Evolutionary conservation across 441 rosid genomes (phyloP), one percentile per base, ranked within the genome.

Genomic region (Euphorbia schlechtendalii): DNA sequence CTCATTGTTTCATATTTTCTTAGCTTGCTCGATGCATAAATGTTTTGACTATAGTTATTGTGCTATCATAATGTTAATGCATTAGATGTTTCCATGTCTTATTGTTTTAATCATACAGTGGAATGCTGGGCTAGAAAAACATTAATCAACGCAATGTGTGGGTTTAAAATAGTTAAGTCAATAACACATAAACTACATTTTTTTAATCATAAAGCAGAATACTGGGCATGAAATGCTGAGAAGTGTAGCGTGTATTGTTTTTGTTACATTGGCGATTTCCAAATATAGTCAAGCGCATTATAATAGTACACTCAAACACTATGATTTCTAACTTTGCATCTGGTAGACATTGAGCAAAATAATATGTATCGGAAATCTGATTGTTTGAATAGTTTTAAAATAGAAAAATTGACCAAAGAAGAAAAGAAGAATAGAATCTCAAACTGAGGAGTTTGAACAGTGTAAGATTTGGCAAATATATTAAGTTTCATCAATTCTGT

Each of bases 11-110:
- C 25, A 36, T 60, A 61, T 59, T 60, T 52, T 14, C 25, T 36
- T n/a, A 18, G 22, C 45, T 63, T 56, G 25, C 54, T 54, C 24
- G 60, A 68, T 68, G 28, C 41, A 25, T 57, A 21, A n/a, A 17
- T 45, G 59, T 45, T 32, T 45, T 46, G 17, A 22, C 40, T 28
- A n/a, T 20, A 43, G 3, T 27, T 56, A 21, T 56, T 25, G 14
- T n/a, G 49, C 22, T 24, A 13, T 28, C 34, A 20, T n/a, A 58
- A 21, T n/a, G 11, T 9, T 28, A 41, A 27, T 56, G 15, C 46
- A n/a, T 61, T 21, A 32, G 36, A 58, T 34, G 13, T 24, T 18
- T 12, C 8, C 43, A 20, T 55, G 3, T 4, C 18, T 36, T 12
- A 40, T 21, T 41, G 24, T 22, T 5, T 41, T 17, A 24, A 20